These are phyloP conservation scores for Cyberlindnera veronae DNA, from an alignment of 805 yeast species.

Conservation along the genomic window DNA sequence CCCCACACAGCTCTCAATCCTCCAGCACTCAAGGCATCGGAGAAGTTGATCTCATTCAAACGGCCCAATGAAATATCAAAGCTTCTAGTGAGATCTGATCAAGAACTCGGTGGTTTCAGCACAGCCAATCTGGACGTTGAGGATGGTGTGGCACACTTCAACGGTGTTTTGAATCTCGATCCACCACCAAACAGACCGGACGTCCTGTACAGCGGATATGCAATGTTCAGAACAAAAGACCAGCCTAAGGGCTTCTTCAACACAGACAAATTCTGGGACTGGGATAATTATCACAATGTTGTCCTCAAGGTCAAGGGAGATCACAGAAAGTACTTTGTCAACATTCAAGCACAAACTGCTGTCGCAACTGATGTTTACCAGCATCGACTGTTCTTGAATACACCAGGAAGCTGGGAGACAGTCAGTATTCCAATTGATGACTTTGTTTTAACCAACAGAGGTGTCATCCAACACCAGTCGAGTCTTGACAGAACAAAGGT, in stretches of 20 bases:
- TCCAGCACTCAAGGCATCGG: conserved; percentile 23
- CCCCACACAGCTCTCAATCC: conserved; percentile 14
- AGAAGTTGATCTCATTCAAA: conserved; percentile 56
- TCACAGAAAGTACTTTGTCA: conserved; percentile 69
- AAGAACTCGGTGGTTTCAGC: conserved; percentile 76
- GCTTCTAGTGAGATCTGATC: conserved; percentile 63
- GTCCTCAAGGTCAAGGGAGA: conserved; percentile 72
- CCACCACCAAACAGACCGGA: conserved; percentile 65
- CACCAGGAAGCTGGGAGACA: conserved; percentile 80
- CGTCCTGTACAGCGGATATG: conserved; percentile 62
- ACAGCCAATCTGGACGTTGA: conserved; percentile 51
- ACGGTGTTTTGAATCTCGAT: conserved; percentile 66
- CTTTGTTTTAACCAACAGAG: conserved; percentile 81
- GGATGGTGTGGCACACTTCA: conserved; percentile 54
- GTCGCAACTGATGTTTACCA: conserved; percentile 77
- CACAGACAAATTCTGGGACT: conserved; percentile 59
- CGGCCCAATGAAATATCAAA: conserved; percentile 45
- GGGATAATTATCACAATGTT: conserved; percentile 58
- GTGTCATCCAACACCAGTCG: conserved; percentile 57
- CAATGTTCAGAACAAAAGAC: conserved; percentile 81
- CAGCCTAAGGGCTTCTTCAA: conserved; percentile 39
- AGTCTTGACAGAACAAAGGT: conserved; percentile 60
- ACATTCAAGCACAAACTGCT: conserved; percentile 78
- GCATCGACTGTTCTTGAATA: conserved; percentile 69
- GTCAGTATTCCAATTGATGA: conserved; percentile 74